A percentile compares a stretch with the other conserved stretches of the same genome.
Evolutionary conservation across 257 asterid species (phyloP).

Genomic region (Pogostemon cablin): DNA sequence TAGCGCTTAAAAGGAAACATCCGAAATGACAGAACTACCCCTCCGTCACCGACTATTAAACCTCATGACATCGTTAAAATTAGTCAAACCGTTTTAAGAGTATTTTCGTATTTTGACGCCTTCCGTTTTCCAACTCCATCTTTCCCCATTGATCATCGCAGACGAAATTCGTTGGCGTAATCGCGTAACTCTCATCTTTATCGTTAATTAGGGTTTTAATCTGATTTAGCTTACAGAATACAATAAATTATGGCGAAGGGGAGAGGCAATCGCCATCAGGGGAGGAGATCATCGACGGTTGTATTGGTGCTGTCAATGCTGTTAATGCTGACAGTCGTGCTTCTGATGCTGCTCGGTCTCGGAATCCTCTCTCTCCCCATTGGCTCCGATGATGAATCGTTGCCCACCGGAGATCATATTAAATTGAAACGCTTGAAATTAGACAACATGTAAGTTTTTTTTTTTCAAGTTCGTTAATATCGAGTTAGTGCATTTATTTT

Average conservation of each 20-base stretch:
- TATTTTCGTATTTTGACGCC: conserved; percentile 26
- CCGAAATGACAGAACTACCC: conserved; percentile 25
- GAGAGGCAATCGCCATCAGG: conserved; percentile 62
- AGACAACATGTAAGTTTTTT: conserved; percentile 46
- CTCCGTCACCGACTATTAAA: conserved; percentile 4
- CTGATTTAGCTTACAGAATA: conserved; percentile 18
- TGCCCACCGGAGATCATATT: conserved; percentile 46
- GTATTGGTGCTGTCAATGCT: conserved; percentile 70
- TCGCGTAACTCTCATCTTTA: neutral
- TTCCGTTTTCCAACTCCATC: conserved; percentile 22
- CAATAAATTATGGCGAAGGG: conserved; percentile 53
- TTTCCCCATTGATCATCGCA: conserved; percentile 13
- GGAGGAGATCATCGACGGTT: conserved; percentile 67
- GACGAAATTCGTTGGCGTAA: conserved; percentile 20
- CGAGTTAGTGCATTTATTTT: neutral
- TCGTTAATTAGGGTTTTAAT: conserved; percentile 27
- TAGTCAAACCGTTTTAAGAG: neutral
- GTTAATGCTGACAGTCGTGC: conserved; percentile 72
- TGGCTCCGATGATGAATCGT: conserved; percentile 49
- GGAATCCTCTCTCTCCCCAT: conserved; percentile 84
- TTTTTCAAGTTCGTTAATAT: neutral
- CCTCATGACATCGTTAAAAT: neutral
- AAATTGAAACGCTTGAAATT: conserved; percentile 64
- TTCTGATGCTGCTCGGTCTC: conserved; percentile 75
- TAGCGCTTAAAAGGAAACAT: neutral